These are phyloP conservation scores for Piedraia hortae DNA, from an alignment of 2,329 filamentous ascomycete genomes.

Conservation along the genomic window DNA sequence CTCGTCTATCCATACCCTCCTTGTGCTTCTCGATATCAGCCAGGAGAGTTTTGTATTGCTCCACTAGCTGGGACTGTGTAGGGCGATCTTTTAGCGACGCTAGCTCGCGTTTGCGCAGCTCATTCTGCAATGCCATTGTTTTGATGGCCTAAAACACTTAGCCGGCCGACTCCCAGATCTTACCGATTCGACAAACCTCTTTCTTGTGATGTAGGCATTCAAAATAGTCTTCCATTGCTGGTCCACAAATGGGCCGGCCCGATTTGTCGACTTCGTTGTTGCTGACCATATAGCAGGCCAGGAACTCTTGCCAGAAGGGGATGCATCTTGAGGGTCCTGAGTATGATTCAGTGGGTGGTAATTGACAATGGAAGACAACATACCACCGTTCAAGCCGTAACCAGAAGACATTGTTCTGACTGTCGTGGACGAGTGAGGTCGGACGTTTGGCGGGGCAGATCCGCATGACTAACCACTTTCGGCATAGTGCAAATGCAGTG, in stretches of 20 bases:
- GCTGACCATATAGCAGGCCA: slow-evolving; percentile 95
- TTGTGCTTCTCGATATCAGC: too few relatives aligned
- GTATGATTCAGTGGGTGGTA: not conserved
- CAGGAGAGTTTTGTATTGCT: too few relatives aligned
- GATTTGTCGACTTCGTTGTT: slow-evolving; percentile 48
- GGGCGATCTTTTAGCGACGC: too few relatives aligned
- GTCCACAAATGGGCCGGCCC: slow-evolving; percentile 67
- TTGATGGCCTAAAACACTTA: too few relatives aligned
- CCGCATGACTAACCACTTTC: too few relatives aligned
- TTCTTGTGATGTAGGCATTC: slow-evolving; percentile 98
- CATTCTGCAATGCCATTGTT: slow-evolving; percentile 50
- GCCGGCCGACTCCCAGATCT: too few relatives aligned
- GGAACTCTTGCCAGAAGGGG: slow-evolving; percentile 97
- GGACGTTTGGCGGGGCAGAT: too few relatives aligned
- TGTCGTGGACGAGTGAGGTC: too few relatives aligned
- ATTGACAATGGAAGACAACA: not conserved
- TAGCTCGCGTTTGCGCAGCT: slow-evolving; percentile 60
- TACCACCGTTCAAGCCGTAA: slow-evolving; percentile 2
- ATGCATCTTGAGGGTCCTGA: slow-evolving; percentile 60
- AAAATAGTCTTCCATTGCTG: slow-evolving; percentile 83
- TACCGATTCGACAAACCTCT: slow-evolving; percentile 36
- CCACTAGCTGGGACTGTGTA: too few relatives aligned
- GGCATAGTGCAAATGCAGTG: too few relatives aligned
- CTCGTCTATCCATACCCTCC: too few relatives aligned
- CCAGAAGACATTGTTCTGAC: slow-evolving; percentile 2